phyloP scores from a whole-genome alignment of 352 stramenopile genomes.

The Pythium rishiriense region DNA sequence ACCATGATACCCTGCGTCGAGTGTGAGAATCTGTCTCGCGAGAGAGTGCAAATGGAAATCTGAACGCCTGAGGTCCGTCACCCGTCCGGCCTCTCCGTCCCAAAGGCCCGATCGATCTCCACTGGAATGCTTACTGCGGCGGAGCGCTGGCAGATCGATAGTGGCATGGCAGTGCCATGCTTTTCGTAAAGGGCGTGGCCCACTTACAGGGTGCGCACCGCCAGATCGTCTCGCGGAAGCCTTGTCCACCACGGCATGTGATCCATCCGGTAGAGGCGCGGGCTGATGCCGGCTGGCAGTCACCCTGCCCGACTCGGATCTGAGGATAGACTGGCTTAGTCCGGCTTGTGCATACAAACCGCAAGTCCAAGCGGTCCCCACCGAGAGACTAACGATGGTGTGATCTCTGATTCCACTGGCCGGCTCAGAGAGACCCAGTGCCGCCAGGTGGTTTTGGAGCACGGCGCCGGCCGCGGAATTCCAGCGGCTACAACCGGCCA shows the following conservation, averaged over 20 bases:
- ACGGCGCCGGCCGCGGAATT: conserved; percentile 6
- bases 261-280: conserved; percentile 22
- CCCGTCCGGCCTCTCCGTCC: no score
- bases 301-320: conserved; percentile 15
- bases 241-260: conserved; percentile 1
- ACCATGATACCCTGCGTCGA: conserved; percentile 17
- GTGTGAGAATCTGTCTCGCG: neutral
- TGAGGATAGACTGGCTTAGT: conserved; percentile 13
- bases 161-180: neutral
- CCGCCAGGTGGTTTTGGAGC: conserved; percentile 16
- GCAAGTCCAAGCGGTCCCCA: neutral
- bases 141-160: no score
- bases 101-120: no score
- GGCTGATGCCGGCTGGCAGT: neutral
- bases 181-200: conserved; percentile 12
- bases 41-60: conserved; percentile 6
- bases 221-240: conserved; percentile 19
- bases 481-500: conserved; percentile 8
- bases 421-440: conserved; percentile 14
- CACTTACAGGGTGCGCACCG: conserved; percentile 3
- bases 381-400: conserved; percentile 3
- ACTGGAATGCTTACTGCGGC: no score
- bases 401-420: conserved; percentile 7
- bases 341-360: neutral
- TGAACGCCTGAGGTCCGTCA: no score